Conservation (phyloP, 208 protist species). For the Trypanosoma avium region DNA sequence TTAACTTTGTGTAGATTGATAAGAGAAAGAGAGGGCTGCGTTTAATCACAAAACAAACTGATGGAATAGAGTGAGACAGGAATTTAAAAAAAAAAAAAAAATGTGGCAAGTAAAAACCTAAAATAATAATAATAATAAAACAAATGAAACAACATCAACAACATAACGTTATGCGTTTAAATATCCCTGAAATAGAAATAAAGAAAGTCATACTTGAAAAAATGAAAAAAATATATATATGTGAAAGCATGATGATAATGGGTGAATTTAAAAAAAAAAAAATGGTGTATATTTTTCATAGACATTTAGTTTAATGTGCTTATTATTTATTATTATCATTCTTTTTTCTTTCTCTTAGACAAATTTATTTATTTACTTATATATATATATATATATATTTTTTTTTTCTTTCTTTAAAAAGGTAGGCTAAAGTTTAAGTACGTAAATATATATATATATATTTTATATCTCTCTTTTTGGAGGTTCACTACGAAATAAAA, state of each 20-base stretch:
- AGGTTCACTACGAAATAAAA: no score
- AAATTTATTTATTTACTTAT: neutral
- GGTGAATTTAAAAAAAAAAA: no score
- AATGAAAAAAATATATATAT: no score
- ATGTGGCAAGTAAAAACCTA: neutral
- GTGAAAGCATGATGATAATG: no score
- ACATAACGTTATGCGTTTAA: slow-evolving; percentile 18
- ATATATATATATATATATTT: neutral
- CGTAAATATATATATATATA: no score
- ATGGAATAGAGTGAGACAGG: slow-evolving; percentile 1
- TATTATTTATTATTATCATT: slow-evolving; percentile 3
- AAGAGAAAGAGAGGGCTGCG: neutral
- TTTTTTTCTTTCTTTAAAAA: no score
- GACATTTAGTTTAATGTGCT: neutral
- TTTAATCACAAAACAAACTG: no score
- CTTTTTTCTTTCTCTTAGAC: slow-evolving; percentile 28
- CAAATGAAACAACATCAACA: slow-evolving; percentile 13
- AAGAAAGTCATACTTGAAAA: neutral
- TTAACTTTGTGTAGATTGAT: no score
- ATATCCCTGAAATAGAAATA: slow-evolving; percentile 1
- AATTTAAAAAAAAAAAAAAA: neutral
- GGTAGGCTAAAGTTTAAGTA: no score
- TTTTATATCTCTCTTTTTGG: no score
- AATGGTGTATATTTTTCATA: neutral
- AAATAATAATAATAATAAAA: neutral